Percentiles rank a stretch among this genome's conserved stretches.
These are phyloP conservation scores for Mortierella sp. DNA, from an alignment of 371 early-diverging fungal species.

Conservation along the genomic window DNA sequence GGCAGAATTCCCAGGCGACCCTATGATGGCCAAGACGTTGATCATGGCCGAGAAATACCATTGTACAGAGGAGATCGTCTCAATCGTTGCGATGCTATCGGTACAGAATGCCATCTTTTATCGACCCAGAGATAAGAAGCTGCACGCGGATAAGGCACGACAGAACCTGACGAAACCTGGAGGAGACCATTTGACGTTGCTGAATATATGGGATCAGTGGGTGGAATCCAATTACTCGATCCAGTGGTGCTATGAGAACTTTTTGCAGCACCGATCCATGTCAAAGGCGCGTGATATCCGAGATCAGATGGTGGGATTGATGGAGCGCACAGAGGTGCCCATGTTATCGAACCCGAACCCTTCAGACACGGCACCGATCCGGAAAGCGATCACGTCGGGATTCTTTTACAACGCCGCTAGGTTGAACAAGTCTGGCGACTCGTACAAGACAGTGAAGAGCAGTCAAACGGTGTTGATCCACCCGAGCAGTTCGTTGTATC, in stretches of 20 bases:
- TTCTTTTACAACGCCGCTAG: slow-evolving; percentile 95
- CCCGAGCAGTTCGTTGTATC: slow-evolving; percentile 85
- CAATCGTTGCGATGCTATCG: slow-evolving; percentile 91
- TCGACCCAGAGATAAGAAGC: slow-evolving; percentile 93
- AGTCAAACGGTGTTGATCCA: slow-evolving; percentile 94
- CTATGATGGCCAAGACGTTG: slow-evolving; percentile 93
- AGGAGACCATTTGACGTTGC: slow-evolving; percentile 93
- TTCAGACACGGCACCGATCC: slow-evolving; percentile 77
- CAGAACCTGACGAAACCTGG: slow-evolving; percentile 84
- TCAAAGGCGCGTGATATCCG: slow-evolving; percentile 93
- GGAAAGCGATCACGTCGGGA: slow-evolving; percentile 92
- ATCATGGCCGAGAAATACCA: slow-evolving; percentile 91
- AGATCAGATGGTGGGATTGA: slow-evolving; percentile 91
- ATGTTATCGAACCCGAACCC: slow-evolving; percentile 81
- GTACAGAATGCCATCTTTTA: slow-evolving; percentile 94
- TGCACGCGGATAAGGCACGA: slow-evolving; percentile 94
- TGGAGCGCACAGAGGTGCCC: slow-evolving; percentile 94
- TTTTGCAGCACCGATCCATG: slow-evolving; percentile 92
- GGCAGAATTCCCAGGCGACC: slow-evolving; percentile 99
- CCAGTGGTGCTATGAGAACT: slow-evolving; percentile 97
- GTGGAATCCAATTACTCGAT: slow-evolving; percentile 92
- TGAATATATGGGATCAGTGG: slow-evolving; percentile 97
- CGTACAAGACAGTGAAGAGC: slow-evolving; percentile 92
- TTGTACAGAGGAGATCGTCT: slow-evolving; percentile 92
- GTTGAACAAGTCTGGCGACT: slow-evolving; percentile 85